phyloP scores from a whole-genome alignment of 352 stramenopile species.

The Phytophthora citricola region DNA sequence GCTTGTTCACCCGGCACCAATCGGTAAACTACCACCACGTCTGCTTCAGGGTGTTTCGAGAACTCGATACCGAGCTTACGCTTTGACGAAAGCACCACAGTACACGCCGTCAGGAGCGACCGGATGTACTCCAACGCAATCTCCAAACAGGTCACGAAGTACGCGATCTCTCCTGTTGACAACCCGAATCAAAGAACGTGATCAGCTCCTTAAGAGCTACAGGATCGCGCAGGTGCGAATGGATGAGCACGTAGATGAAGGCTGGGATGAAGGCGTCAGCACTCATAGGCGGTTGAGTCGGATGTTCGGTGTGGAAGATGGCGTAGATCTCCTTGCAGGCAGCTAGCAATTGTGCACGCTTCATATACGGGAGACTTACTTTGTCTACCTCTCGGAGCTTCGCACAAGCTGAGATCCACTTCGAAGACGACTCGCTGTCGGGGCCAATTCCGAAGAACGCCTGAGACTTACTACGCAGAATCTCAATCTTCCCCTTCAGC shows the following conservation, averaged over 20 bases:
- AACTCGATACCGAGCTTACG: slow-evolving; percentile 85
- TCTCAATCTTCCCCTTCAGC: slow-evolving; percentile 83
- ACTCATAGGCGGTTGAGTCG: slow-evolving; percentile 77
- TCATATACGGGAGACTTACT: slow-evolving; percentile 84
- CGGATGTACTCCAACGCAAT: slow-evolving; percentile 91
- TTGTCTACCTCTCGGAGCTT: slow-evolving; percentile 84
- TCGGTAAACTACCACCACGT: slow-evolving; percentile 67
- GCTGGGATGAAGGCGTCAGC: slow-evolving; percentile 88
- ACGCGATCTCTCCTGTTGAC: slow-evolving; percentile 78
- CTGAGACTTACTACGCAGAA: slow-evolving; percentile 79
- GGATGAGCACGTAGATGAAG: slow-evolving; percentile 90
- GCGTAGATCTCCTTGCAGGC: slow-evolving; percentile 88
- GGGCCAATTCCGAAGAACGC: slow-evolving; percentile 86
- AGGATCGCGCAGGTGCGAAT: slow-evolving; percentile 70
- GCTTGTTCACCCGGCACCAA: slow-evolving; percentile 69
- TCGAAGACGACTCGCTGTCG: slow-evolving; percentile 61
- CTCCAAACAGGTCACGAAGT: slow-evolving; percentile 89
- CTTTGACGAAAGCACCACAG: slow-evolving; percentile 72
- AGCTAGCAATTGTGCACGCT: slow-evolving; percentile 73
- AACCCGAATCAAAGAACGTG: slow-evolving; percentile 76
- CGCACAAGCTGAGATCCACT: slow-evolving; percentile 64
- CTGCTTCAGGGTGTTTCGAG: slow-evolving; percentile 48
- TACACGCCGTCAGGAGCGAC: slow-evolving; percentile 83
- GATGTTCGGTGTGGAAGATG: slow-evolving; percentile 76
- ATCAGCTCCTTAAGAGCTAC: slow-evolving; percentile 83